A percentile compares a stretch with the other conserved stretches of the same genome.
Evolutionary conservation across 805 yeast genomes (phyloP).

Genomic region (Metschnikowia amazonensis): DNA sequence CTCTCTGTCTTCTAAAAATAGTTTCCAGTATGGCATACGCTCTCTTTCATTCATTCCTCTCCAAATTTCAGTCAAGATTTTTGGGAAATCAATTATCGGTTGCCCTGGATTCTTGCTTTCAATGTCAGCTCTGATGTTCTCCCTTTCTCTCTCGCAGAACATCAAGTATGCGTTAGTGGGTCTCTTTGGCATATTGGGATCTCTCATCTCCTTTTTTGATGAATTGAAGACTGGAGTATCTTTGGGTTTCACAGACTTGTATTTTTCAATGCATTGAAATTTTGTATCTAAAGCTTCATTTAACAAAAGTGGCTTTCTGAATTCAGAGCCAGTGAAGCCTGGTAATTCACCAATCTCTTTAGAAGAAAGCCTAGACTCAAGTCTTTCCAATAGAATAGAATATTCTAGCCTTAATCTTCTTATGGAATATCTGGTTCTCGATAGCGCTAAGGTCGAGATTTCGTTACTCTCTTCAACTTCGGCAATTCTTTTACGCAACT

Average conservation of each 20-base stretch:
- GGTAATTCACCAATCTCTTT: constrained; percentile 20
- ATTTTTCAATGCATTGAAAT: constrained; percentile 14
- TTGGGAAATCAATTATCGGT: constrained; percentile 57
- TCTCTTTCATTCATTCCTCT: constrained; percentile 64
- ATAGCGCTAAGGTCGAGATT: constrained; percentile 66
- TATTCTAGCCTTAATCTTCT: constrained; percentile 81
- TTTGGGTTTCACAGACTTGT: constrained; percentile 3
- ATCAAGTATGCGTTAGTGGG: constrained; percentile 88
- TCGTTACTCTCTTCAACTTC: constrained; percentile 79
- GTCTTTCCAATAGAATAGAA: constrained; percentile 69
- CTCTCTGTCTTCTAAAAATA: constrained; percentile 73
- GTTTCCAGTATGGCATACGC: constrained; percentile 66
- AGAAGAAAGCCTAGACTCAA: constrained; percentile 44
- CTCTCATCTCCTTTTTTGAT: constrained; percentile 36
- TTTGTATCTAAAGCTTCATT: constrained; percentile 28
- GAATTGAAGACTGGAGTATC: constrained; percentile 20
- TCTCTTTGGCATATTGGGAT: constrained; percentile 82
- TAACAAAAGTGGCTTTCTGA: constrained; percentile 36
- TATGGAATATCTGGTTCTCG: constrained; percentile 71
- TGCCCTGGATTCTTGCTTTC: constrained; percentile 49
- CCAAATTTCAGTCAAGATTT: constrained; percentile 84
- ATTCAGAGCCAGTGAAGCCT: constrained; percentile 36
- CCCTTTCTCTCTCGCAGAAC: constrained; percentile 85
- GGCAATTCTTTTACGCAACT: constrained; percentile 60
- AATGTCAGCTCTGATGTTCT: constrained; percentile 55